Evolutionary conservation across 768 basidiomycete species (phyloP), one percentile per base, ranked within the genome.

Genomic region (Boletus coccyginus): DNA sequence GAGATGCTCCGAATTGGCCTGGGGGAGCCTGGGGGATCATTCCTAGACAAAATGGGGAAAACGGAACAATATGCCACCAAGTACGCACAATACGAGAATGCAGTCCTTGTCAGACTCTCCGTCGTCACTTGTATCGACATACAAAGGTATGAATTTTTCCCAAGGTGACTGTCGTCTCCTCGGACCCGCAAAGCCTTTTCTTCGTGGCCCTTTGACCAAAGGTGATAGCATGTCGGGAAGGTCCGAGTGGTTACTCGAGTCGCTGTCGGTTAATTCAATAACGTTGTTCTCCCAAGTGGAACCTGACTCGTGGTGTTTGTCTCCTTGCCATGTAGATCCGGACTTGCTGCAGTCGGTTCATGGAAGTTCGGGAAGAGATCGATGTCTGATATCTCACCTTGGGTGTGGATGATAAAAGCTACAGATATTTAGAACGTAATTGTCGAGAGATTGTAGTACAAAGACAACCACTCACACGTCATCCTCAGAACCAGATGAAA

Each of bases 11-110:
- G 75, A 32, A 81, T 57, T 5, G 82, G 84, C 61, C 74, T 83
- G 31, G 74, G 75, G 14, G 79, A 74, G 47, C 72, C 73, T 50
- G 67, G 78, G 9, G 82, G 81, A 55, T 85, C 84, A 58, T 86
- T 71, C 42, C 75, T 75, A 46, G 29, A 47, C 17, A 38, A 39
- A 33, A 56, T 58, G 54, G 27, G 50, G 17, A 60, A 54, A 27
- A 39, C 29, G 27, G 42, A 40, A 35, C 32, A 56, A 47, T 8
- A 32, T 16, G 29, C 33, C 53, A 39, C 45, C 11, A 45, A 19
- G 10, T 8, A 64, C 79, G 62, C 55, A 77, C 78, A 75, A 54
- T n/a, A 65, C 65, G 24, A 77, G 64, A 47, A 81, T 74, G 5
- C 73, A 70, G 7, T 70, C 72, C 44, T 75, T 66, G 43, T 77